Evolutionary conservation across 257 asterid genomes (phyloP), one percentile per base, ranked within the genome.

Genomic region (Osmanthus fragrans): DNA sequence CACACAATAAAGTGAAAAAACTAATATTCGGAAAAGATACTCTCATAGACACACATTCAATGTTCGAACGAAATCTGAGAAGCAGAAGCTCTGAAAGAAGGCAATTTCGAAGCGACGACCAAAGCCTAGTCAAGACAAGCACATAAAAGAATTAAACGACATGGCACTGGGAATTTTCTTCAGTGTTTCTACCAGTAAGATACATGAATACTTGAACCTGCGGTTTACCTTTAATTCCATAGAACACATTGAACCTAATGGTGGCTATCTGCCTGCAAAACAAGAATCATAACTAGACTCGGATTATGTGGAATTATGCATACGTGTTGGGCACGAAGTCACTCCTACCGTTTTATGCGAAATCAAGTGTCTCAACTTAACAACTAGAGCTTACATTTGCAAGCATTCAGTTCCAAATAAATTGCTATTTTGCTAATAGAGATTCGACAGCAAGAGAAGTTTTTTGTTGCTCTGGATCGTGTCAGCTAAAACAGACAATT

Each of bases 381-480:
- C 58, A 49, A 49, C 7, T 49, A 32, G 58, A 49, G 29, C 65
- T 56, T n/a, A 6, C 65, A n/a, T n/a, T n/a, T 56, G 65, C 12
- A 56, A 56, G 65, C 65, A 19, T 3, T 56, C 25, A 19, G 10
- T 56, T 12, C 29, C 65, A n/a, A 32, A 32, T 32, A 32, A 32
- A 32, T 32, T 56, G 65, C 58, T 10, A 45, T 3, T 45, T 19
- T 51, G 63, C 29, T n/a, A n/a, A 56, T 5, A 1, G 65, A 64
- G 10, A 70, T 39, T 42, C 76, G 12, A 45, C 79, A 73, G 72
- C 80, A 75, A 23, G 80, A 66, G 32, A 70, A 3, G 15, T 34
- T 49, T 66, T 75, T 58, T 70, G 74, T 60, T 76, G 54, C 73
- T 65, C 40, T 13, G n/a, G 23, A 51, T 42, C 56, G 72, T 67